Conservation (phyloP, 352 stramenopile genomes). For the Phytophthora quininea region DNA sequence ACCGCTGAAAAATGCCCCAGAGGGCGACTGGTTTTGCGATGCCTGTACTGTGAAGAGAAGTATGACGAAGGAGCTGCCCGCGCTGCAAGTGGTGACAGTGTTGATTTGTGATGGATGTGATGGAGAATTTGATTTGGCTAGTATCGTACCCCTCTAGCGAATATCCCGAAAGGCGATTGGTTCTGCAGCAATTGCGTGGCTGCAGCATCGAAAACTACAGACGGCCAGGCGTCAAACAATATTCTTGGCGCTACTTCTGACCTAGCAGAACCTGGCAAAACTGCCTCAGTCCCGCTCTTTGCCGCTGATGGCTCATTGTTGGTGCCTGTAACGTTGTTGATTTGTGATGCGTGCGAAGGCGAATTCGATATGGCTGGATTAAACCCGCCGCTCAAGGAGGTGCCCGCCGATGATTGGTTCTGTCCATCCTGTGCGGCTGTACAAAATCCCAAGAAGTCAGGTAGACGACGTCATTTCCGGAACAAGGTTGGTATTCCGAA, state of each 20-base stretch:
- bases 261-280: neutral
- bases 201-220: neutral
- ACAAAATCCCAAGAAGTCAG: conserved; percentile 1
- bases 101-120: conserved; percentile 78
- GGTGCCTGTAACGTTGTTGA: conserved; percentile 46
- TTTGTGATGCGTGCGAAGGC: conserved; percentile 75
- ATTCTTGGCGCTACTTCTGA: neutral
- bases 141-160: conserved; percentile 46
- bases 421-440: conserved; percentile 31
- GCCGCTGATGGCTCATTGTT: conserved; percentile 2
- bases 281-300: neutral
- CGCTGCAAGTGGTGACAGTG: conserved; percentile 23
- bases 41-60: conserved; percentile 3
- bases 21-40: conserved; percentile 38
- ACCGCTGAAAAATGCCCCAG: conserved; percentile 44
- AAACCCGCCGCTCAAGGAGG: conserved; percentile 49
- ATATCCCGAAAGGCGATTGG: conserved; percentile 53
- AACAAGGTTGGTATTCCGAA: conserved; percentile 13
- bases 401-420: conserved; percentile 59
- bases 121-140: conserved; percentile 60
- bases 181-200: conserved; percentile 39
- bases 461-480: conserved; percentile 2
- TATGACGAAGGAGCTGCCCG: neutral
- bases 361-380: conserved; percentile 67
- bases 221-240: conserved; percentile 1